A percentile compares a stretch with the other conserved stretches of the same genome.
These are phyloP conservation scores for Ascochyta lentis DNA, from an alignment of 2,329 filamentous ascomycete species.

Conservation along the genomic window DNA sequence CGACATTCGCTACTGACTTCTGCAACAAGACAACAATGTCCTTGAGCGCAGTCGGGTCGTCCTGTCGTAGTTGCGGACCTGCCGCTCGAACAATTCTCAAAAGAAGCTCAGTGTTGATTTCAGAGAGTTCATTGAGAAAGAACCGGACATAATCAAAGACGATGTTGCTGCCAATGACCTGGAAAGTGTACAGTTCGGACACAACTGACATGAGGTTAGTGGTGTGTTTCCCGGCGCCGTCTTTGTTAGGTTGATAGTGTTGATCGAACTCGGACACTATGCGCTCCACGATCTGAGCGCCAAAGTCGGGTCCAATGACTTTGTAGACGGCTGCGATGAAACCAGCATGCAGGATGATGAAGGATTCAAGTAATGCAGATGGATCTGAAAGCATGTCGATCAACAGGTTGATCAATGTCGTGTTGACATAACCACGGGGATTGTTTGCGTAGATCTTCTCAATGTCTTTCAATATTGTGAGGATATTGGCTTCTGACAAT, in stretches of 20 bases:
- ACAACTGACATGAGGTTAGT: slow-evolving; percentile 82
- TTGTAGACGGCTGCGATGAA: slow-evolving; percentile 90
- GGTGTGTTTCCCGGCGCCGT: slow-evolving; percentile 61
- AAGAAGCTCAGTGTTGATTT: slow-evolving; percentile 86
- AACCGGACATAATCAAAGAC: slow-evolving; percentile 90
- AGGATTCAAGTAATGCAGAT: slow-evolving; percentile 81
- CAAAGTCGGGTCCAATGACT: slow-evolving; percentile 85
- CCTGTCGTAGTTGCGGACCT: slow-evolving; percentile 82
- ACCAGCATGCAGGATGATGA: slow-evolving; percentile 87
- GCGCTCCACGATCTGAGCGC: slow-evolving; percentile 81
- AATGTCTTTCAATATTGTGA: slow-evolving; percentile 82
- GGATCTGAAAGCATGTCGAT: slow-evolving; percentile 81
- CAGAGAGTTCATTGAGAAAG: slow-evolving; percentile 76
- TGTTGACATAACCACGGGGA: slow-evolving; percentile 86
- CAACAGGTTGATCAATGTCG: slow-evolving; percentile 77
- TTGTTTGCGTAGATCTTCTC: slow-evolving; percentile 84
- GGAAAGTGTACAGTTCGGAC: slow-evolving; percentile 89
- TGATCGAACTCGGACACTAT: slow-evolving; percentile 77
- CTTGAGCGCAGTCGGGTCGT: slow-evolving; percentile 87
- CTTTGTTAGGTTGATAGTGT: slow-evolving; percentile 60
- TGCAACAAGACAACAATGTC: slow-evolving; percentile 85
- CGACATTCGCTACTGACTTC: slow-evolving; percentile 70
- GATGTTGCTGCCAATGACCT: slow-evolving; percentile 80
- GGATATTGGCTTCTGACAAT: slow-evolving; percentile 86
- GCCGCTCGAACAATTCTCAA: slow-evolving; percentile 81